Conservation (phyloP, 129 eudicot species). For the Helichrysum umbraculigerum region DNA sequence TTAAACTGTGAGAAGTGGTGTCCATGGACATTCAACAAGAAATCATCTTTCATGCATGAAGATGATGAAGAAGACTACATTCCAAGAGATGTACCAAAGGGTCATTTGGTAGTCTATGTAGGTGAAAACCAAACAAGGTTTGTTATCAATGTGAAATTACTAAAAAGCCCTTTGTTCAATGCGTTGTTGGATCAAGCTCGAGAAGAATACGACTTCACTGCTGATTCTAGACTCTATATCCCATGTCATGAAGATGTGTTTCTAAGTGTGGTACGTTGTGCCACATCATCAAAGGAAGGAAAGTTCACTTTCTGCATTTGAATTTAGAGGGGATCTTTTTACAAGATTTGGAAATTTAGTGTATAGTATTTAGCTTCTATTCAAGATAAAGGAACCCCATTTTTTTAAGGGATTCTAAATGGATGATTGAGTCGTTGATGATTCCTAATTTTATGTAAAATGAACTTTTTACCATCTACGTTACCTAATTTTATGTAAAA, state of each 20-base stretch:
- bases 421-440: not conserved
- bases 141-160: constrained; percentile 45
- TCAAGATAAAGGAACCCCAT: constrained; percentile 18
- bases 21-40: constrained; percentile 22
- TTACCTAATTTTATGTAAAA: not conserved
- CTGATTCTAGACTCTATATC: constrained; percentile 44
- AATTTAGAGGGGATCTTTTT: constrained; percentile 20
- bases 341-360: constrained; percentile 9
- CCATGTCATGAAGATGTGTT: constrained; percentile 51
- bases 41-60: constrained; percentile 26
- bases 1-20: constrained; percentile 28
- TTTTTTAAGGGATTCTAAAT: constrained; percentile 19
- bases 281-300: constrained; percentile 26
- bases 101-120: constrained; percentile 56
- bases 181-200: constrained; percentile 46
- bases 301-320: constrained; percentile 41
- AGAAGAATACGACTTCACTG: constrained; percentile 42
- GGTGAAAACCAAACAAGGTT: constrained; percentile 47
- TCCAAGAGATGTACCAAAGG: constrained; percentile 59
- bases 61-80: constrained; percentile 36
- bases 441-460: not conserved
- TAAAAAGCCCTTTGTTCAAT: constrained; percentile 47
- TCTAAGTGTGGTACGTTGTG: constrained; percentile 39
- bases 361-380: constrained; percentile 14
- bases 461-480: not conserved